A percentile compares a stretch with the other conserved stretches of the same genome.
These are phyloP conservation scores for Zygosaccharomyces rouxii DNA, from an alignment of 805 yeast species.

Conservation along the genomic window DNA sequence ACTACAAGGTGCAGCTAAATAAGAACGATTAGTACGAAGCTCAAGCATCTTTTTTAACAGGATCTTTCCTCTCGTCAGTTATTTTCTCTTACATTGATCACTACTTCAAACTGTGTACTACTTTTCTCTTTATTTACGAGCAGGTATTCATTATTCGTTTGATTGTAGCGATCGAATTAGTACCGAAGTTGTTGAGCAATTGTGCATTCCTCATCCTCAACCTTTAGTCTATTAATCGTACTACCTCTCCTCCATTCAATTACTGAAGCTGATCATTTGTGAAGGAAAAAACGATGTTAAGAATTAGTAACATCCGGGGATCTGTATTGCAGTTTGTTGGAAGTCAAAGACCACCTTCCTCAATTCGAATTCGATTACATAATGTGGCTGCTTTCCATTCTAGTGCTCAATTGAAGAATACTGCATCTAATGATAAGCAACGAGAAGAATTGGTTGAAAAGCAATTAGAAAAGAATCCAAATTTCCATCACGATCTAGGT, in stretches of 20 bases:
- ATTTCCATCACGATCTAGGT: slow-evolving; percentile 13
- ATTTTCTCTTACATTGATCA: no score
- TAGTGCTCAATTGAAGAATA: background rate
- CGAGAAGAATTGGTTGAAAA: slow-evolving; percentile 15
- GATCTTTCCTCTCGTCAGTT: no score
- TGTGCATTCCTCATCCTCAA: background rate
- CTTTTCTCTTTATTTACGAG: no score
- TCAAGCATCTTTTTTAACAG: no score
- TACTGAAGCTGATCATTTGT: background rate
- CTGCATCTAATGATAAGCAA: slow-evolving; percentile 7
- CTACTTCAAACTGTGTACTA: no score
- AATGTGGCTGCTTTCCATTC: background rate
- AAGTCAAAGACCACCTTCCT: background rate
- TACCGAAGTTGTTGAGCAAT: no score
- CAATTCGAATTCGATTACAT: background rate
- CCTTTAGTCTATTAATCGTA: background rate
- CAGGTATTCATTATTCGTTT: no score
- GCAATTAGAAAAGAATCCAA: slow-evolving; percentile 18
- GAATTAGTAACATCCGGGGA: background rate
- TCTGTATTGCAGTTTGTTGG: background rate
- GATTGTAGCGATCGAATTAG: no score
- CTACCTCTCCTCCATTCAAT: background rate
- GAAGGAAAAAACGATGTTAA: background rate
- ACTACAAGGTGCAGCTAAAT: no score
- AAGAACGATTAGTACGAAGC: no score